Evolutionary conservation across 164 flowering plant genomes (phyloP).

Genomic region (Amborella trichopoda): DNA sequence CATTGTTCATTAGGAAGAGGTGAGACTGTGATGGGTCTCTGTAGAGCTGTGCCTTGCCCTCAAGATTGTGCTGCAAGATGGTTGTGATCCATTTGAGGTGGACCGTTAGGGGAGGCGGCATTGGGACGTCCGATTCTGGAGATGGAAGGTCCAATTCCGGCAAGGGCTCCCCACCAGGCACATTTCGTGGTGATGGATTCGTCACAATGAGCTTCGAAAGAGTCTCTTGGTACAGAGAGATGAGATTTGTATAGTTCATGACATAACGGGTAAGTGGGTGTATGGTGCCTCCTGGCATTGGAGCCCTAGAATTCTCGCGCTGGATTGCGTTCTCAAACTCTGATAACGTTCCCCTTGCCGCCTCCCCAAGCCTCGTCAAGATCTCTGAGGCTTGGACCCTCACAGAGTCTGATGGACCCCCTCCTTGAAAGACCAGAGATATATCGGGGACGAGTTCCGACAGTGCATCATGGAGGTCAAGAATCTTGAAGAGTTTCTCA

Average conservation of each 20-base stretch:
- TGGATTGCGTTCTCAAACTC: conserved; percentile 83
- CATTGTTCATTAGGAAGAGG: conserved; percentile 79
- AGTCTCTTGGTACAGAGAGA: conserved; percentile 65
- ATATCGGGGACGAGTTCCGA: conserved; percentile 56
- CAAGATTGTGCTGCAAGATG: conserved; percentile 57
- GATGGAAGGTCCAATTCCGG: conserved; percentile 58
- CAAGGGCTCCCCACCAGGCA: conserved; percentile 33
- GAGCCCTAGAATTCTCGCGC: conserved; percentile 51
- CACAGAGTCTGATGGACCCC: conserved; percentile 41
- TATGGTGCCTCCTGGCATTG: conserved; percentile 78
- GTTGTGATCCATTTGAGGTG: conserved; percentile 82
- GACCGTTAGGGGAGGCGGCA: conserved; percentile 40
- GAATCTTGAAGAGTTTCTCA: conserved; percentile 76
- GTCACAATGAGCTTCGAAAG: conserved; percentile 55
- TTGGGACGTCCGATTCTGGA: conserved; percentile 26
- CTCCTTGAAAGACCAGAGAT: conserved; percentile 43
- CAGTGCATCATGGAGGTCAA: conserved; percentile 70
- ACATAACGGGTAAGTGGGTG: conserved; percentile 87
- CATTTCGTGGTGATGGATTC: conserved; percentile 43
- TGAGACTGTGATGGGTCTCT: conserved; percentile 53
- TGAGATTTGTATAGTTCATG: conserved; percentile 76
- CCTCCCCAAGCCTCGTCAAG: conserved; percentile 61
- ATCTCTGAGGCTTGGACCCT: conserved; percentile 61
- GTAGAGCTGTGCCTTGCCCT: conserved; percentile 69
- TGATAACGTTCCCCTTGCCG: conserved; percentile 59